Conservation (phyloP, 768 basidiomycete species). For the Naganishia vaughanmartiniae region DNA sequence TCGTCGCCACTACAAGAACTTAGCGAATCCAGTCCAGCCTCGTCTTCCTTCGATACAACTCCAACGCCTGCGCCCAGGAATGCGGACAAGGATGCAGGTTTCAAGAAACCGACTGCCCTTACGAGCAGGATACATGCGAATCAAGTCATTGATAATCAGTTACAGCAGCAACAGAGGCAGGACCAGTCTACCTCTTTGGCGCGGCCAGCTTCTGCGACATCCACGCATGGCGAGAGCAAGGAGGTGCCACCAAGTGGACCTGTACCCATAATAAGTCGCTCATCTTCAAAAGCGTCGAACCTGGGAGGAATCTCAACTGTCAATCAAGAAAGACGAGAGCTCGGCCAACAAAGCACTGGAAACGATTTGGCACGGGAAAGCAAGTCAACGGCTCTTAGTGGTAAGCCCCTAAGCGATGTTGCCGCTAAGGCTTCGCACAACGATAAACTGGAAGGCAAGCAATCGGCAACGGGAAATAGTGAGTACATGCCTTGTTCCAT, state of each 20-base stretch:
- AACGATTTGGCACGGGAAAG: not conserved
- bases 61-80: conserved; percentile 15
- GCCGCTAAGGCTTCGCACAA: not conserved
- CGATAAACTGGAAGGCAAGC: not conserved
- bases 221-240: not conserved
- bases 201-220: not conserved
- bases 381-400: not conserved
- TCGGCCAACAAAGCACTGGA: too few species aligned
- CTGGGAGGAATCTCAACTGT: not conserved
- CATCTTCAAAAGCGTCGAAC: conserved; percentile 8
- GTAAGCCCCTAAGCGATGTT: not conserved
- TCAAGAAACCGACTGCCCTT: conserved; percentile 15
- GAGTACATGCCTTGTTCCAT: not conserved
- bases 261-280: not conserved
- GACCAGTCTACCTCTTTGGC: not conserved
- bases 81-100: not conserved
- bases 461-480: not conserved
- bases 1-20: not conserved
- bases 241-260: not conserved
- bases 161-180: conserved; percentile 16
- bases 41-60: not conserved
- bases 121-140: conserved; percentile 11
- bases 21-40: conserved; percentile 3
- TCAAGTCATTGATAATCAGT: not conserved
- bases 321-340: not conserved